Evolutionary conservation across 805 yeast genomes (phyloP), one percentile per base, ranked within the genome.

Genomic region (Torulaspora quercuum): DNA sequence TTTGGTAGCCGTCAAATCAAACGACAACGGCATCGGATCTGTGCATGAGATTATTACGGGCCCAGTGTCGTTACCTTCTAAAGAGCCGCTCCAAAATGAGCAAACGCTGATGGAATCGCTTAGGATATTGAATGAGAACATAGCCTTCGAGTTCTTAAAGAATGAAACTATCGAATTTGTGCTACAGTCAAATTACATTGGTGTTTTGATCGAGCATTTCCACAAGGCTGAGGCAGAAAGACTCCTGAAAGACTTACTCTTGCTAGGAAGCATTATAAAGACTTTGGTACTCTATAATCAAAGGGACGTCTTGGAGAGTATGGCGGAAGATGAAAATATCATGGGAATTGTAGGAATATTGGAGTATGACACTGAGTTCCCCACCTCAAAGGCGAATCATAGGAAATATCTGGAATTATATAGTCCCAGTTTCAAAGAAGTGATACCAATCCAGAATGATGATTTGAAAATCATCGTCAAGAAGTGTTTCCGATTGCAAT

Each of bases 321-420:
- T 83, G 41, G 63, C 79, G 2, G 69, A 68, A 9, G 82, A 78
- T 42, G 69, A 68, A 6, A 51, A 67, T 25, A 68, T 80, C 29
- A 52, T 68, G 50, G 82, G 83, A 1, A 63, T 86, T 3, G 73
- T 81, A 8, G 95, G 95, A 1, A 82, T 87, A 8, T 62, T 90
- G 30, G 98, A 92, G 59, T 82, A 87, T 59, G 97, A 92, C 57
- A 83, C 92, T 0, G 95, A 85, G 39, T 86, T 74, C 51, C 95
- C 96, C 1, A 69, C 70, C 9, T 70, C 72, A 46, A 88, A 86
- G 59, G 86, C 95, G 3, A 82, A 85, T 49, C 86, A 85, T 63
- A 67, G 96, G 35, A 76, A 75, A 14, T 82, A 75, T 52, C 57
- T 87, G 20, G 76, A 76, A 29, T 63, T 80, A 5, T 69, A 70